Evolutionary conservation across 352 stramenopile species (phyloP).

Genomic region (Peronospora tabacina): DNA sequence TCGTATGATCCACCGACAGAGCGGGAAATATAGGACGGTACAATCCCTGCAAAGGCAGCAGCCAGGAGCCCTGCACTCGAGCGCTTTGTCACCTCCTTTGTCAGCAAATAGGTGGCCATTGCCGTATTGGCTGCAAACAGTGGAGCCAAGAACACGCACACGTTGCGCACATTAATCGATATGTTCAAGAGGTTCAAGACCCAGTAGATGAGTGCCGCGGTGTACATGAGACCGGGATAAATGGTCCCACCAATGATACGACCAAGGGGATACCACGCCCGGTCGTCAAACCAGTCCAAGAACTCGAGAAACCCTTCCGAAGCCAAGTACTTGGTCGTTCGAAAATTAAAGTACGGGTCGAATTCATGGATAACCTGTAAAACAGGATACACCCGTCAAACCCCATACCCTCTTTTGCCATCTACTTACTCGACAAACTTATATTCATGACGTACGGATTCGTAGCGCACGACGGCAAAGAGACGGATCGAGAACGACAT

Average conservation of each 20-base stretch:
- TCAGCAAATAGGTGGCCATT: constrained; percentile 87
- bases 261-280: constrained; percentile 89
- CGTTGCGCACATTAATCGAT: constrained; percentile 89
- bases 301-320: constrained; percentile 94
- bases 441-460: constrained; percentile 77
- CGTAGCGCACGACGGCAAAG: constrained; percentile 90
- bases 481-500: constrained; percentile 91
- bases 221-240: constrained; percentile 91
- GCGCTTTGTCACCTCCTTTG: constrained; percentile 84
- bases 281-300: constrained; percentile 97
- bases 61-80: constrained; percentile 86
- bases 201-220: constrained; percentile 85
- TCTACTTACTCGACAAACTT: too few relatives aligned
- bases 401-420: neutral
- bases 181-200: constrained; percentile 88
- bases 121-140: constrained; percentile 87
- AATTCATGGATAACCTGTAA: constrained; percentile 86
- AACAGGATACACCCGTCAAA: too few relatives aligned
- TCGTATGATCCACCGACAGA: constrained; percentile 97
- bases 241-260: constrained; percentile 91
- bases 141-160: constrained; percentile 88
- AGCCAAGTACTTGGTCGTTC: constrained; percentile 94
- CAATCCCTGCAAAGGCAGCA: constrained; percentile 92
- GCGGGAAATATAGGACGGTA: constrained; percentile 95
- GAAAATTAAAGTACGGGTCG: constrained; percentile 98